Evolutionary conservation across 805 yeast genomes (phyloP).

Genomic region (Starmerella ratchasimensis): DNA sequence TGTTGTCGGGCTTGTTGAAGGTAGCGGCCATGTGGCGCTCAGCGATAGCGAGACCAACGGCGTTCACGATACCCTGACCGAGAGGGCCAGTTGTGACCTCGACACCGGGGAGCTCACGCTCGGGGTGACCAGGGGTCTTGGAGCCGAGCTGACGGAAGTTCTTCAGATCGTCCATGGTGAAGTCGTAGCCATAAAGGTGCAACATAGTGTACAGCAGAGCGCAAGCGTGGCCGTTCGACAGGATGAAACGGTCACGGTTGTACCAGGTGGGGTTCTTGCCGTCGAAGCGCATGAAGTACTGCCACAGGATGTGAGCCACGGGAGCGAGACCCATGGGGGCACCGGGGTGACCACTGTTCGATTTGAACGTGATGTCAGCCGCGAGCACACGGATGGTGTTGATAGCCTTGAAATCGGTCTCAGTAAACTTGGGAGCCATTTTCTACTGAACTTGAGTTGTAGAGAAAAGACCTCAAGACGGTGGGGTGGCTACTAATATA

Average conservation of each 20-base stretch:
- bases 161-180: conserved; percentile 74
- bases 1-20: conserved; percentile 76
- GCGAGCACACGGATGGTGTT: conserved; percentile 81
- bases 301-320: conserved; percentile 75
- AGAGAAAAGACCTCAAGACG: no score
- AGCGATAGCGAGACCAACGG: conserved; percentile 93
- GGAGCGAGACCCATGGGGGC: conserved; percentile 98
- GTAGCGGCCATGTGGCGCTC: conserved; percentile 84
- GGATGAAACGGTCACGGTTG: conserved; percentile 88
- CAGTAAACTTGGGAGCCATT: conserved; percentile 29
- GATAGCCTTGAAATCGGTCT: conserved; percentile 62
- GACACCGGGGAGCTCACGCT: conserved; percentile 75
- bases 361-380: conserved; percentile 71
- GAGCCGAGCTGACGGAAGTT: conserved; percentile 80
- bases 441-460: not conserved
- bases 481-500: no score
- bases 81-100: conserved; percentile 98
- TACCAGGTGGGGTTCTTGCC: conserved; percentile 87
- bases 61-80: conserved; percentile 95
- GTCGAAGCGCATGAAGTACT: conserved; percentile 64
- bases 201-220: conserved; percentile 75
- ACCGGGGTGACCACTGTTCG: conserved; percentile 98
- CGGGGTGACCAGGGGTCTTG: conserved; percentile 97
- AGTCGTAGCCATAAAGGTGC: conserved; percentile 73
- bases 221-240: conserved; percentile 94